Percentiles rank a stretch among this genome's conserved stretches.
Evolutionary conservation across 1,139 yeast species (phyloP).

Genomic region (Zhuliangozyma blackwelliae): DNA sequence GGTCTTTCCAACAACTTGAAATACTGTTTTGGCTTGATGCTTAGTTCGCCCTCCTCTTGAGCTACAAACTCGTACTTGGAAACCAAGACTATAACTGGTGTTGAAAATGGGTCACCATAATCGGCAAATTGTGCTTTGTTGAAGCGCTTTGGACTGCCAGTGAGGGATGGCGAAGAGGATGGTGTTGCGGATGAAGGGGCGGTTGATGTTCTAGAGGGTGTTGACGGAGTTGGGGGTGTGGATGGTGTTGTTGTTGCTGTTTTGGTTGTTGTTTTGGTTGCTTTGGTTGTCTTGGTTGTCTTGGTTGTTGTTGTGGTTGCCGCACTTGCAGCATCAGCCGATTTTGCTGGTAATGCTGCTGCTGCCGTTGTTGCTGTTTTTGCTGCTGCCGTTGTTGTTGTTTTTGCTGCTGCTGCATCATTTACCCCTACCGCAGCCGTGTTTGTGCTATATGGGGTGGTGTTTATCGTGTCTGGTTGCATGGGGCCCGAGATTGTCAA

Average conservation of each 20-base stretch:
- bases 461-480: background rate
- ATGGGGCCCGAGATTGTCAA: slow-evolving; percentile 21
- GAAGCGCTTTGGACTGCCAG: too few relatives aligned
- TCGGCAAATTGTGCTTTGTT: background rate
- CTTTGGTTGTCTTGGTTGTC: too few relatives aligned
- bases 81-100: slow-evolving; percentile 19
- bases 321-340: too few relatives aligned
- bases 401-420: too few relatives aligned
- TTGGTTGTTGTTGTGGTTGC: too few relatives aligned
- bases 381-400: too few relatives aligned
- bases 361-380: too few relatives aligned
- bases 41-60: slow-evolving; percentile 23
- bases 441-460: background rate
- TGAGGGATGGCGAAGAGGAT: background rate
- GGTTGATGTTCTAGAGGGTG: too few relatives aligned
- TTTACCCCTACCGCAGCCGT: background rate
- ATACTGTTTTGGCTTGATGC: slow-evolving; percentile 26
- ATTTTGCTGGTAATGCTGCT: background rate
- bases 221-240: background rate
- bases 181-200: background rate
- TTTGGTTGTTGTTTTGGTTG: too few relatives aligned
- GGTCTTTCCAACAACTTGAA: slow-evolving; percentile 28
- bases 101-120: background rate
- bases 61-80: slow-evolving; percentile 30
- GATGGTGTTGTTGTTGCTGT: too few relatives aligned